Percentiles rank a stretch among this genome's conserved stretches.
Evolutionary conservation across 805 yeast species (phyloP).

Genomic region (baker's yeast (Saccharomyces cerevisiae)): DNA sequence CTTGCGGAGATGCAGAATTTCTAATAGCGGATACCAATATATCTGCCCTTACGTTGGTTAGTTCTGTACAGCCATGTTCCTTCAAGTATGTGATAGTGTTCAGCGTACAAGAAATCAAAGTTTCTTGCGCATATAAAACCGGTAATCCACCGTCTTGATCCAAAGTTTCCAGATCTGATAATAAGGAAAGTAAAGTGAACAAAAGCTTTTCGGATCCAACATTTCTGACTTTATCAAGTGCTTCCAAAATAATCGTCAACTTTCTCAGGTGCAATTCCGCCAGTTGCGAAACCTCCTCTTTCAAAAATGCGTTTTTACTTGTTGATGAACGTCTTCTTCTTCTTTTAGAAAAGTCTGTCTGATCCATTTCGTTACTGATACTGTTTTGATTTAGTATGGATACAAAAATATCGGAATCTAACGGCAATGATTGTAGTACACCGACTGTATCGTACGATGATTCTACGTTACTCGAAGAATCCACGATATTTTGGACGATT

Average conservation of each 20-base stretch:
- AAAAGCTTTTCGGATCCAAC: conserved; percentile 38
- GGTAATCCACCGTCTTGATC: conserved; percentile 90
- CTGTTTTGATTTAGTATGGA: conserved; percentile 52
- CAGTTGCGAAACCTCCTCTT: conserved; percentile 57
- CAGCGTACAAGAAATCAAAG: conserved; percentile 78
- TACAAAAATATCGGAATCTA: conserved; percentile 51
- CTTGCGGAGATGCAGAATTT: conserved; percentile 84
- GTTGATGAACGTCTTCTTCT: conserved; percentile 79
- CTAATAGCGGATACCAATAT: conserved; percentile 85
- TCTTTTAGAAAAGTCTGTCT: conserved; percentile 45
- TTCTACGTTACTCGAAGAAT: conserved; percentile 39
- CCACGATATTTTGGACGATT: conserved; percentile 53
- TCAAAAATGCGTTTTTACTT: conserved; percentile 63
- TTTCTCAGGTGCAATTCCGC: conserved; percentile 75
- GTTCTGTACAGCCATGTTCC: conserved; percentile 38
- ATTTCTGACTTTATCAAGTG: conserved; percentile 46
- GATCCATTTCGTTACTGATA: conserved; percentile 38
- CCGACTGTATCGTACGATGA: conserved; percentile 46
- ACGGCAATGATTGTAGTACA: conserved; percentile 44
- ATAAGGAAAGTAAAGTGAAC: conserved; percentile 47
- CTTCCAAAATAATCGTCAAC: conserved; percentile 70
- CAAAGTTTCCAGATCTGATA: conserved; percentile 71
- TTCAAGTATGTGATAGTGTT: conserved; percentile 54
- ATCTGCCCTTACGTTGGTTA: conserved; percentile 74
- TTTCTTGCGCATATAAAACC: conserved; percentile 83